These are phyloP conservation scores for Poronia punctata DNA, from an alignment of 495 filamentous ascomycete genomes.

Conservation along the genomic window DNA sequence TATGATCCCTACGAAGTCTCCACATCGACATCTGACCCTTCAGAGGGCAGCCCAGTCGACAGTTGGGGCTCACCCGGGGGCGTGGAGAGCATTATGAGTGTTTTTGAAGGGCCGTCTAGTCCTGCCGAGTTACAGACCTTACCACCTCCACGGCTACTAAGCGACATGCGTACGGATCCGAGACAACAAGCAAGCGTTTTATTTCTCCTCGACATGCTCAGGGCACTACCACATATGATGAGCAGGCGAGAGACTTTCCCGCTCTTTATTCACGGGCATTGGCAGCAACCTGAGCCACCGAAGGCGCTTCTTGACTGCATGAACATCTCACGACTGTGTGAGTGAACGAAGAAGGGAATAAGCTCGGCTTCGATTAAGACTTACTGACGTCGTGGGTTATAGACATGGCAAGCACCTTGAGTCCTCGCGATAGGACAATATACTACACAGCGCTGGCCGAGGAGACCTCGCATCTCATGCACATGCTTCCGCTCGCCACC, in stretches of 20 bases:
- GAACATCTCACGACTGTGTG: constrained; percentile 9
- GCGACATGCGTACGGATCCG: constrained; percentile 14
- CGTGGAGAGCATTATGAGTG: neutral
- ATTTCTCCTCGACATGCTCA: constrained; percentile 15
- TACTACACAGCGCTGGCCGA: constrained; percentile 10
- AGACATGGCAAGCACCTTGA: neutral
- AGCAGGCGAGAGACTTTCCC: constrained; percentile 15
- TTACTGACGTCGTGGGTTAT: neutral
- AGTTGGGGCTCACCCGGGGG: neutral
- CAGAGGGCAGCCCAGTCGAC: neutral
- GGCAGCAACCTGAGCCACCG: constrained; percentile 15
- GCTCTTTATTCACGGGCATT: constrained; percentile 15
- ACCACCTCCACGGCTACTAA: constrained; percentile 6
- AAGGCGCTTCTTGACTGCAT: constrained; percentile 10
- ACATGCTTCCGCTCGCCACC: neutral
- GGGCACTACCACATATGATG: constrained; percentile 16
- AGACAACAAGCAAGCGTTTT: constrained; percentile 10
- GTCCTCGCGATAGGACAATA: neutral
- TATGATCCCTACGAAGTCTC: neutral
- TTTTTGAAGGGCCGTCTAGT: constrained; percentile 1
- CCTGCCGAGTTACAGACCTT: neutral
- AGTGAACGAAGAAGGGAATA: too few relatives aligned
- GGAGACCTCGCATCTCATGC: constrained; percentile 11
- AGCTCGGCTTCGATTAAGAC: neutral
- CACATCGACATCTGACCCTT: neutral